These are phyloP conservation scores for Tetrapisispora pingtungensis DNA, from an alignment of 805 yeast species.

Conservation along the genomic window DNA sequence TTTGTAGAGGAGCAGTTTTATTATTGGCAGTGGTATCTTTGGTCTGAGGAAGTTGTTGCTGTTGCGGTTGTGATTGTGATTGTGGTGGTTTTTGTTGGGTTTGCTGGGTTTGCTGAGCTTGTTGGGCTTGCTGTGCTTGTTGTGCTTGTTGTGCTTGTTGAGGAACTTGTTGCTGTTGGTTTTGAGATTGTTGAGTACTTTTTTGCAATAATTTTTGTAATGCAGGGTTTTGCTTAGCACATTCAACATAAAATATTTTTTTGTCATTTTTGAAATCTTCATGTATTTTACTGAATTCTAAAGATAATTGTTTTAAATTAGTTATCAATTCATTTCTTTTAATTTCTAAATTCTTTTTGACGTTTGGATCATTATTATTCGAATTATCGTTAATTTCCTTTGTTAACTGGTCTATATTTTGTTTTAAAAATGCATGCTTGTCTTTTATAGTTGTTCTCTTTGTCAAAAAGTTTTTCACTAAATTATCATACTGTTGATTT, in stretches of 20 bases:
- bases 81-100: not conserved
- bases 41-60: constrained; percentile 2
- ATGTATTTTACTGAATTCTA: constrained; percentile 20
- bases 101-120: not conserved
- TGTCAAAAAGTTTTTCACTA: constrained; percentile 20
- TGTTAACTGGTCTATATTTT: constrained; percentile 23
- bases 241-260: constrained; percentile 27
- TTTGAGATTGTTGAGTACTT: constrained; percentile 17
- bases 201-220: constrained; percentile 24
- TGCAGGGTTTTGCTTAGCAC: constrained; percentile 27
- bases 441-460: constrained; percentile 25
- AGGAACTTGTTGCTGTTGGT: constrained; percentile 7
- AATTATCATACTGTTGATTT: constrained; percentile 22
- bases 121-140: constrained; percentile 3
- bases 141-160: constrained; percentile 13
- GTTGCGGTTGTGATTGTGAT: not conserved
- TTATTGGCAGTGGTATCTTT: constrained; percentile 7
- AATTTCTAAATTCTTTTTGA: constrained; percentile 22
- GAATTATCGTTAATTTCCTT: constrained; percentile 16
- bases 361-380: constrained; percentile 13
- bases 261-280: constrained; percentile 24
- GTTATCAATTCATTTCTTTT: constrained; percentile 21
- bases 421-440: constrained; percentile 23
- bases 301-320: constrained; percentile 18
- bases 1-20: constrained; percentile 10